Base-by-base conservation (phyloP, 495 filamentous ascomycete species). In the Letharia lupina region DNA sequence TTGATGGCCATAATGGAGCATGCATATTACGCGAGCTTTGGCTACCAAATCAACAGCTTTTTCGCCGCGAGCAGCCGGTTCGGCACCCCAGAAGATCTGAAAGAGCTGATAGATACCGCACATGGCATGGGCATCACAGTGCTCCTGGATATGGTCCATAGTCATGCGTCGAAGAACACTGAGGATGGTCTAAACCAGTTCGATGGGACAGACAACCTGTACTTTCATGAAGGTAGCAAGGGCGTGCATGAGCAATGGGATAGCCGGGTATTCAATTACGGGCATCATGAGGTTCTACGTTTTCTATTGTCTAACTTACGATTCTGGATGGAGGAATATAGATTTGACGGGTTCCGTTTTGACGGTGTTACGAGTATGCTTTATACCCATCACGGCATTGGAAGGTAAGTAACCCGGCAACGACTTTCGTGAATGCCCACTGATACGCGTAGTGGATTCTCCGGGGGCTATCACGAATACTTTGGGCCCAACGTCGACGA, bases 1-100 rank as follows among this genome's bases (percentile, higher is more conserved):
- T 81, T 98, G 69, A 98, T 98, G 94, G 94, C 94, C 50, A 83
- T 98, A 70, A 98, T 98, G 91, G 94, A 98, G 75, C 94, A 98
- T 78, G 93, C 94, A 39, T 98, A 98, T 80, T 98, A 98, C 76
- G 94, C 94, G 68, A 97, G 93, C 70, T 98, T 98, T 72, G 94
- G 94, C 44, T 98, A 98, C 76, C 94, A 98, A 74, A 85, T 98
- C 70, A 98, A 96, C 77, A 96, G 89, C 77, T 98, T 98, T 82
- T 98, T 98, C 73, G 95, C 94, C 48, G 93, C 92, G 1, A 97
- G 93, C 75, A 97, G 93, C 75, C 87, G 94, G 67, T 98, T 96
- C 72, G 94, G 94, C 60, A 84, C 86, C 16, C 94, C 95, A 0
- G 94, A 98, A 72, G 94, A 98, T 65, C 78, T 98, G 72, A 98